Conservation (phyloP, 768 basidiomycete species). For the Lactarius akahatsu region DNA sequence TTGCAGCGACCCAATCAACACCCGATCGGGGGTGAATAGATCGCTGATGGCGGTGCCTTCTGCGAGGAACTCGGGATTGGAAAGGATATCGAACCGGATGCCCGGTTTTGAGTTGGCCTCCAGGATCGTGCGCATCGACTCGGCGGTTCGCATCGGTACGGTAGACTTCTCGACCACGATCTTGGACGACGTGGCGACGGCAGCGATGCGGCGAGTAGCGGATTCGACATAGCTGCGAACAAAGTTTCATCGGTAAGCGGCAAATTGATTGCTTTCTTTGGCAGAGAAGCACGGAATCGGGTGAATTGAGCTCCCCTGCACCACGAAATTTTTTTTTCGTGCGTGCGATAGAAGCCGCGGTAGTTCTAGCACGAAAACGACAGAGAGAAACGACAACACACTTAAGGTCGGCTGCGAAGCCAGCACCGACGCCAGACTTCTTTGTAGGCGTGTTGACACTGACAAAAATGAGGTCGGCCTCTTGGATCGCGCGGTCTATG, state of each 20-base stretch:
- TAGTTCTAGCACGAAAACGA: too few relatives aligned
- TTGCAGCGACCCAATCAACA: slow-evolving; percentile 94
- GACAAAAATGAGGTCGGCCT: slow-evolving; percentile 98
- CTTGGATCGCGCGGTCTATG: slow-evolving; percentile 87
- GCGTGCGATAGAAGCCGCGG: neutral
- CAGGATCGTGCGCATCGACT: slow-evolving; percentile 98
- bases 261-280: too few relatives aligned
- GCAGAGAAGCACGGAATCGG: neutral
- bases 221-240: slow-evolving; percentile 85
- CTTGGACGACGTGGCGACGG: slow-evolving; percentile 86
- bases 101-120: slow-evolving; percentile 95
- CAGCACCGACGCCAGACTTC: slow-evolving; percentile 96
- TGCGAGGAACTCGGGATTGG: slow-evolving; percentile 98
- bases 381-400: slow-evolving; percentile 42
- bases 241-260: slow-evolving; percentile 17
- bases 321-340: neutral
- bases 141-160: slow-evolving; percentile 96
- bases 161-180: slow-evolving; percentile 99
- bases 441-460: slow-evolving; percentile 99
- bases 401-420: slow-evolving; percentile 98
- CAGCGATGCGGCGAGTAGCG: slow-evolving; percentile 94
- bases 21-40: slow-evolving; percentile 87
- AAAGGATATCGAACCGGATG: slow-evolving; percentile 94
- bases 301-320: neutral
- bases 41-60: slow-evolving; percentile 96